Base-by-base conservation (phyloP, 1,284 basidiomycete genomes). In the Stereum hirsutum region DNA sequence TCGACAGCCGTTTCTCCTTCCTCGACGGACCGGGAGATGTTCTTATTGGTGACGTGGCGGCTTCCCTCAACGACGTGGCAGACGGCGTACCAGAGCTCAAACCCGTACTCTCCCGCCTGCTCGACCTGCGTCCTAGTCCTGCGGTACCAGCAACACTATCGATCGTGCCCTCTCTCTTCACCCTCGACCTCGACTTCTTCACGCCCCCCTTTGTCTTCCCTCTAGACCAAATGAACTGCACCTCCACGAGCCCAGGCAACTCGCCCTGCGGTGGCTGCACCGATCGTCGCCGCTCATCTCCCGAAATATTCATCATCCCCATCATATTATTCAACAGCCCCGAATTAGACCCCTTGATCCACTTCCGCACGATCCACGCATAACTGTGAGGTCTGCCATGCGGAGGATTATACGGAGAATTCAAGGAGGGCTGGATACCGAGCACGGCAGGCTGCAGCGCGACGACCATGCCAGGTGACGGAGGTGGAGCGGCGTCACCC, bases 281-380 rank as follows among this genome's bases (percentile, higher is more conserved):
- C 11, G 49, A 44, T 23, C 34, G 26, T 37, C 50, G 49, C n/a
- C 46, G 41, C 6, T 52, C 50, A 15, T 52, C 50, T 17, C 27
- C 43, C 43, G 48, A 50, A n/a, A 55, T 50, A 23, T 54, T 49
- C 39, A 60, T 53, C 39, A 63, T 65, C 25, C 66, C 68, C 41
- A 67, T 58, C 48, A 72, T 54, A 6, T 65, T 68, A 38, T 64
- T 62, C 11, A 75, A 46, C 28, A 61, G 43, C 27, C 53, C 50
- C 19, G 59, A 69, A 8, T 56, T 49, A 10, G 59, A 51, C 19
- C 72, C 76, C 58, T 88, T 91, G 39, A 85, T 65, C 89, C 91
- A 95, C 47, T 69, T 72, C 43, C 80, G 69, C 15, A 92, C 78
- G 4, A 86, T 72, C 89, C 90, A 95, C 3, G 87, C 76, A 54